Evolutionary conservation across 495 filamentous ascomycete genomes (phyloP), one percentile per base, ranked within the genome.

Genomic region (Neohortaea acidophila): DNA sequence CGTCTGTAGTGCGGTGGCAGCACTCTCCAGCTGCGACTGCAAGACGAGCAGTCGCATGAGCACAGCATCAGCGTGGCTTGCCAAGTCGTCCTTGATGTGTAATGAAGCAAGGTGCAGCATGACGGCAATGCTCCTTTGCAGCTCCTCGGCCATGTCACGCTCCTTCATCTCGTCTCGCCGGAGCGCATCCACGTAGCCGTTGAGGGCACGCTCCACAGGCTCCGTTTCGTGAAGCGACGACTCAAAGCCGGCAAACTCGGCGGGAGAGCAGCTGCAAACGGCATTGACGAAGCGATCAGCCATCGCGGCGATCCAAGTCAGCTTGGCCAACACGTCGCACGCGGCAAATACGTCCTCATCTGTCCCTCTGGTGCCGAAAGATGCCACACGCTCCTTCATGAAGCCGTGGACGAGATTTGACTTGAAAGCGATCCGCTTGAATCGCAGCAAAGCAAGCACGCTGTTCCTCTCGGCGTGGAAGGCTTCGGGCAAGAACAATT

Each of bases 371-470:
- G 71, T 63, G 12, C 61, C 61, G 2, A 60, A 58, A 35, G 69
- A 65, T 18, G 68, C 70, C 37, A 85, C 59, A 29, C 74, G 70
- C 44, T 92, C 84, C 45, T 80, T 80, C 46, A 96, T 68, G 45
- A 86, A 83, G 27, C 64, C 71, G 46, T 77, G 76, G 48, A 93
- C 68, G 26, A 96, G 61, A 22, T 69, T 70, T 0, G 87, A 77
- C 62, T 96, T 96, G 68, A 86, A 94, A 20, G 70, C 77, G 39
- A 96, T 69, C 20, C 87, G 71, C 54, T 81, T 85, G 63, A 94
- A 91, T 18, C 85, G 67, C 30, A 97, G 66, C 21, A 94, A 63
- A 12, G 86, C 81, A 14, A 85, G 65, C 12, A 97, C 72, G 9
- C 85, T 87, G 51, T 92, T 81, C 31, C 69, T 64, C 41, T 93